These are phyloP conservation scores for Coniochaeta sp. DNA, from an alignment of 2,329 filamentous ascomycete species.

Conservation along the genomic window DNA sequence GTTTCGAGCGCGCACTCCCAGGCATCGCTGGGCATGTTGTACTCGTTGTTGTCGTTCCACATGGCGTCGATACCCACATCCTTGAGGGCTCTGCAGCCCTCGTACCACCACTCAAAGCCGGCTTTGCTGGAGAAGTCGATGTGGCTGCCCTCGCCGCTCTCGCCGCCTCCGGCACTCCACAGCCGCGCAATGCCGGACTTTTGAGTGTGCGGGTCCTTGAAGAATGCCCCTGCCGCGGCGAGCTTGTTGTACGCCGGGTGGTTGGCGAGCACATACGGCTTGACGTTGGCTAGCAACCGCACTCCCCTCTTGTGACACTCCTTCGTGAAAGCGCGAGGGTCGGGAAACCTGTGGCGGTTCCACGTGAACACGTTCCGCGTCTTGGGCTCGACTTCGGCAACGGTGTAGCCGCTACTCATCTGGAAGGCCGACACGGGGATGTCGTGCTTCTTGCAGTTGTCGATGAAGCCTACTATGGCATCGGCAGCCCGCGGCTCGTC, in stretches of 20 bases:
- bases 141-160: constrained; percentile 63
- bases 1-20: constrained; percentile 56
- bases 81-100: constrained; percentile 57
- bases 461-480: constrained; percentile 52
- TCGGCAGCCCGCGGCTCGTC: constrained; percentile 47
- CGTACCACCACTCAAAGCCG: constrained; percentile 66
- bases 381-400: constrained; percentile 60
- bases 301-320: constrained; percentile 59
- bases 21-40: constrained; percentile 57
- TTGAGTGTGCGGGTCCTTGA: constrained; percentile 49
- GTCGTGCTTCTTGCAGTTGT: constrained; percentile 54
- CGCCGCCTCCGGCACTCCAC: constrained; percentile 67
- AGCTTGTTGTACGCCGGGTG: constrained; percentile 62
- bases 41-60: constrained; percentile 61
- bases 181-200: constrained; percentile 52
- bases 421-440: constrained; percentile 67
- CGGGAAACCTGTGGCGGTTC: constrained; percentile 64
- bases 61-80: constrained; percentile 62
- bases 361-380: constrained; percentile 66
- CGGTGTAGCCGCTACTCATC: constrained; percentile 67
- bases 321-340: constrained; percentile 56
- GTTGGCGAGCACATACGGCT: constrained; percentile 61
- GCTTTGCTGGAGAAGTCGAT: constrained; percentile 65
- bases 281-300: constrained; percentile 63
- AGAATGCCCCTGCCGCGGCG: constrained; percentile 52